Base-by-base conservation (phyloP, 2,329 filamentous ascomycete genomes). In the Endocalyx cinctus region DNA sequence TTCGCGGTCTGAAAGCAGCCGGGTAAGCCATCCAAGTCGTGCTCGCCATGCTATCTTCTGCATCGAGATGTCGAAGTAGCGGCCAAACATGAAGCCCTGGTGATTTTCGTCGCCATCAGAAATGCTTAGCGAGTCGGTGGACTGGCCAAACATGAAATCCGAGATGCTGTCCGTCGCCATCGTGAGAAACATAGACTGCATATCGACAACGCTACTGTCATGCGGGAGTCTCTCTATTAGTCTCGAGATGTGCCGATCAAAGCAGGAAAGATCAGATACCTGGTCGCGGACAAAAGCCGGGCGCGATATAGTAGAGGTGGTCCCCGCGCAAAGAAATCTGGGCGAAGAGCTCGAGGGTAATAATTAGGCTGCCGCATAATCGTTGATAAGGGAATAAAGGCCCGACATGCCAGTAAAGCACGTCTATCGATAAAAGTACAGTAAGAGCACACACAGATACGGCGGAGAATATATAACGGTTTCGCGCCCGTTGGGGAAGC, bases 121-220 rank as follows among this genome's bases (percentile, higher is more conserved):
- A 14, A 48, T 39, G 6, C 53, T 57, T 14, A 69, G 54, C 6
- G 58, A 48, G 33, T 65, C 54, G 6, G 66, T 69, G 10, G 65
- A 65, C 32, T 58, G 57, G 10, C 67, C 67, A 35, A 70, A 62
- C 59, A 76, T 65, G 54, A 87, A 87, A 33, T 81, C 78, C 0
- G 79, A 84, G 5, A 79, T 76, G 1, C 72, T 72, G 46, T 85
- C 79, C 42, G 84, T 73, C 0, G 79, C 82, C 34, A 86, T 64
- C 49, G 70, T 67, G 46, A 81, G 80, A 49, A 87, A 77, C 10
- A 84, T 58, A 3, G 64, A 62, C 42, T 83, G 76, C 5, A 87
- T 54, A 43, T 87, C 79, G 14, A 86, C 64, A 1, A 60, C 64
- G 3, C 57, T 55, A 30, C 75, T 69, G 47, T 79, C 67, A 10